These are phyloP conservation scores for Trichocomaceae sp. DNA, from an alignment of 2,329 filamentous ascomycete genomes.

Conservation along the genomic window DNA sequence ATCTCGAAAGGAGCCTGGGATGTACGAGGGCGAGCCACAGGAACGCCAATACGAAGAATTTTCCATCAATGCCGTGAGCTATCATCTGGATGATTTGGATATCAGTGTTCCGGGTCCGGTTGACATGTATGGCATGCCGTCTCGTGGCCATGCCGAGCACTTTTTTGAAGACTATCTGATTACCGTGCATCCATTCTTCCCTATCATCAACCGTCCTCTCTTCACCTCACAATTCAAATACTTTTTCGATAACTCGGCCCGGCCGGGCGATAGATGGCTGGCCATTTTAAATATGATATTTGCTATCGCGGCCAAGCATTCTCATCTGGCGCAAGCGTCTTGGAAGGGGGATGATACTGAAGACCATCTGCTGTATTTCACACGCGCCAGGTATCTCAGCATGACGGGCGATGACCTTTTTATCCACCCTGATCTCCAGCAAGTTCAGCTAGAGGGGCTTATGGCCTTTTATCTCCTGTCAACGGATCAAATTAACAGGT, in stretches of 20 bases:
- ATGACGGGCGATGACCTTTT: conserved; percentile 39
- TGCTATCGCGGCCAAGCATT: conserved; percentile 39
- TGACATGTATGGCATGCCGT: conserved; percentile 37
- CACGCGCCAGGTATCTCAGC: conserved; percentile 37
- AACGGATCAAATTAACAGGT: conserved; percentile 41
- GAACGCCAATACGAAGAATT: conserved; percentile 26
- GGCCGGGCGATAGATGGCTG: conserved; percentile 37
- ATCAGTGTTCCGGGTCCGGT: conserved; percentile 33
- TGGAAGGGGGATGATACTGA: conserved; percentile 35
- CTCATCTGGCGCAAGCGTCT: conserved; percentile 36
- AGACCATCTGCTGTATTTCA: conserved; percentile 41
- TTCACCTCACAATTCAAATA: conserved; percentile 37
- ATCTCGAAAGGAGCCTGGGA: conserved; percentile 23
- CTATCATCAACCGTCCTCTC: conserved; percentile 38
- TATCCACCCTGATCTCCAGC: conserved; percentile 40
- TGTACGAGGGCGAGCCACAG: conserved; percentile 18
- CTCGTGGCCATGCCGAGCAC: conserved; percentile 34
- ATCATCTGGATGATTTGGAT: conserved; percentile 41
- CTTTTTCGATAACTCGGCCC: conserved; percentile 30
- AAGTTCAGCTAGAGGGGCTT: conserved; percentile 40
- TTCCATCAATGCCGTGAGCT: conserved; percentile 31
- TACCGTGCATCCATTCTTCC: conserved; percentile 39
- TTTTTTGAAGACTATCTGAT: conserved; percentile 38
- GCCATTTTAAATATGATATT: conserved; percentile 44
- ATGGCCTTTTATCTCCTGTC: conserved; percentile 40